phyloP scores from a whole-genome alignment of 371 early-diverging fungal species.

The Haplosporangium sp. region DNA sequence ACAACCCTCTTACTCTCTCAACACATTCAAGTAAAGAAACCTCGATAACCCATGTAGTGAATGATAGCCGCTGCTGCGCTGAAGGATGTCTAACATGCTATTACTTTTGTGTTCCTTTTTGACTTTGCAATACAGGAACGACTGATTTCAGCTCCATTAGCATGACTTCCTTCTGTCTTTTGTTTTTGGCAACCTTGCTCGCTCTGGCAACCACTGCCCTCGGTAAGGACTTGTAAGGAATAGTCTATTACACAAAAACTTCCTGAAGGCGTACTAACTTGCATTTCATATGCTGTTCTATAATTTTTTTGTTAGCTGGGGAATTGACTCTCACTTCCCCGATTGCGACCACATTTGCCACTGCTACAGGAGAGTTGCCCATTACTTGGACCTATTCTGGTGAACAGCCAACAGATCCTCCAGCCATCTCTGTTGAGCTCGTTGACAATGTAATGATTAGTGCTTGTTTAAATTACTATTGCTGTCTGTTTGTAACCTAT shows the following conservation, averaged over 20 bases:
- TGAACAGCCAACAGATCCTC: conserved; percentile 11
- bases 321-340: conserved; percentile 23
- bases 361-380: conserved; percentile 16
- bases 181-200: conserved; percentile 10
- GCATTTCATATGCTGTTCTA: no score
- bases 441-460: conserved; percentile 35
- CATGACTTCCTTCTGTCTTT: conserved; percentile 5
- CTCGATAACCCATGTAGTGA: no score
- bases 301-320: conserved; percentile 10
- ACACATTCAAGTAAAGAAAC: no score
- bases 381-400: conserved; percentile 39
- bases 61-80: no score
- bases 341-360: conserved; percentile 24
- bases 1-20: no score
- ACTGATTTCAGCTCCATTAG: background rate
- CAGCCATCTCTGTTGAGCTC: conserved; percentile 46
- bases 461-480: background rate
- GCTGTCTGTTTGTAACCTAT: background rate
- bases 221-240: background rate
- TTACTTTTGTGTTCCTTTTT: background rate
- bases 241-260: background rate
- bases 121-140: background rate
- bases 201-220: conserved; percentile 12
- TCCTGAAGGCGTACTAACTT: background rate
- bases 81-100: no score